Evolutionary conservation across 1,284 basidiomycete genomes (phyloP), one percentile per base, ranked within the genome.

Genomic region (Flammula alnicola): DNA sequence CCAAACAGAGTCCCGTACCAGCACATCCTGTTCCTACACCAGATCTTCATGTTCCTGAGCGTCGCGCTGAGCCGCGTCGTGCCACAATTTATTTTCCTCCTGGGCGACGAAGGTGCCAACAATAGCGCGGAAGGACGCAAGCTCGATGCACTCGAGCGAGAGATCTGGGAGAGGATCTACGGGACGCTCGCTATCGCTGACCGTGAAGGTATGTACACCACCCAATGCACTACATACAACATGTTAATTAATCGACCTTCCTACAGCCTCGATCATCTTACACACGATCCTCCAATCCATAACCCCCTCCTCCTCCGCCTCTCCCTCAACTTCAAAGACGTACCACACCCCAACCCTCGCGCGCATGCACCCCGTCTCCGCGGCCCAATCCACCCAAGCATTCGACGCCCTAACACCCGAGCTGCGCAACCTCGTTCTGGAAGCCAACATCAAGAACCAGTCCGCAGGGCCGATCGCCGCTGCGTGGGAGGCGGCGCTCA

Each of bases 1-100:
- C 89, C 88, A 0, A 71, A 73, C 9, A 79, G 84, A 10, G 81
- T 86, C 0, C 75, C 81, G 1, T 85, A 84, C 64, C 89, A 94
- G 58, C 83, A 92, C 62, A 76, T 91, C 54, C 67, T 79, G 16
- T 79, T 92, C 63, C 72, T 93, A n/a, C 91, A 90, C 59, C 81
- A 89, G 55, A 61, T 90, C 20, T 92, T 89, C 63, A 69, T 91
- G 55, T 83, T 89, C 61, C 60, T 84, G 44, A 86, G 81, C 29
- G 76, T 92, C 32, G 89, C 87, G 0, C 72, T 91, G 14, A 80
- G 79, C 12, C 77, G 84, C 27, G 81, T 93, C 3, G 66, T 77
- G 0, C 88, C 88, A 0, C 76, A 82, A 9, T 55, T 63, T 30
- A 17, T 57, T 16, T 55, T 59, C 47, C 67, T 91, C 31, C 77